A percentile compares a stretch with the other conserved stretches of the same genome.
Conservation (phyloP, 305 asterid genomes). For the Nicotiana rustica region DNA sequence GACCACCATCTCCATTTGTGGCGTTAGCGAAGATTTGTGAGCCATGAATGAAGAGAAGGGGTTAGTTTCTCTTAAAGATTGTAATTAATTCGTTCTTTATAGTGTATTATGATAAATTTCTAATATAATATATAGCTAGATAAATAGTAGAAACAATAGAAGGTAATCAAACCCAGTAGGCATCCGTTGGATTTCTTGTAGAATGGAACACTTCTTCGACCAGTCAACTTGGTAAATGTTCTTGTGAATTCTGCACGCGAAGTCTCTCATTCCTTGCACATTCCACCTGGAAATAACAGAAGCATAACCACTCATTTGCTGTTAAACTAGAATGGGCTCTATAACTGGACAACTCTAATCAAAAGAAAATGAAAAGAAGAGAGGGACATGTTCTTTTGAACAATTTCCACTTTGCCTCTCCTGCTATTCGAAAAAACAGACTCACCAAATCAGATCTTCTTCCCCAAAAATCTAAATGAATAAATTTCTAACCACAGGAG, state of each 20-base stretch:
- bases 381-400: background rate
- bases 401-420: background rate
- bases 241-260: constrained; percentile 43
- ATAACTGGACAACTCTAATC: background rate
- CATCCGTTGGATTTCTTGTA: background rate
- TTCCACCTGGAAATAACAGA: constrained; percentile 64
- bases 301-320: background rate
- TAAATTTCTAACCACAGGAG: background rate
- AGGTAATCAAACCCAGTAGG: background rate
- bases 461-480: background rate
- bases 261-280: constrained; percentile 65
- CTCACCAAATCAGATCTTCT: background rate
- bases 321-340: background rate
- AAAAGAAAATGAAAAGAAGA: background rate
- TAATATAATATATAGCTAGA: too few relatives aligned
- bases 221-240: constrained; percentile 10
- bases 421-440: background rate
- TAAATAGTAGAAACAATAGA: background rate
- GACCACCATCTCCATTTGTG: background rate
- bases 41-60: background rate
- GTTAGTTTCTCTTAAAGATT: background rate
- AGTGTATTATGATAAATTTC: background rate
- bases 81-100: too few relatives aligned
- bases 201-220: background rate
- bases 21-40: background rate